phyloP scores from a whole-genome alignment of 371 early-diverging fungal genomes.

The Paramicrosporidium saccamoebae region DNA sequence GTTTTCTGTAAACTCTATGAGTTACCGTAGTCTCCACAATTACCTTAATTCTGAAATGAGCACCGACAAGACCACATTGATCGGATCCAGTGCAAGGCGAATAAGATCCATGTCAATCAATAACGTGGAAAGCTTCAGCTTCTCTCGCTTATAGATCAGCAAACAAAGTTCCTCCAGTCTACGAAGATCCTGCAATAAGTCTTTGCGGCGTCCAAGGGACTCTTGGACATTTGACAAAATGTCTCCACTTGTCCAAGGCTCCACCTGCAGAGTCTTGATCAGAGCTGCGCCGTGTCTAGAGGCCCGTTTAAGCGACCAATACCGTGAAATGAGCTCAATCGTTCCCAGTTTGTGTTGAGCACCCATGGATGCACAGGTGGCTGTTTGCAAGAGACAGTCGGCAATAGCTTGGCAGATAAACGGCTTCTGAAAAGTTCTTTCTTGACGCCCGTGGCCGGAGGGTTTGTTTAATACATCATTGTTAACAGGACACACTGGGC shows the following conservation, averaged over 20 bases:
- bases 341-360: too few species aligned
- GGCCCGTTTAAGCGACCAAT: slow-evolving; percentile 76
- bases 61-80: too few species aligned
- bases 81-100: too few species aligned
- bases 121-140: too few species aligned
- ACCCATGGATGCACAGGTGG: too few species aligned
- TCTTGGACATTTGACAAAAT: background rate
- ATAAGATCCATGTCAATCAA: too few species aligned
- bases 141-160: too few species aligned
- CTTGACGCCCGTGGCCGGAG: slow-evolving; percentile 16
- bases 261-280: slow-evolving; percentile 68
- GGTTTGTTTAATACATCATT: slow-evolving; percentile 8
- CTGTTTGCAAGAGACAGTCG: slow-evolving; percentile 20
- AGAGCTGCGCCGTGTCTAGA: slow-evolving; percentile 58
- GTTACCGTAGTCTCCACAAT: slow-evolving; percentile 14
- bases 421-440: slow-evolving; percentile 4
- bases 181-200: too few species aligned
- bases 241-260: slow-evolving; percentile 5
- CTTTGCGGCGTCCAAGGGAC: background rate
- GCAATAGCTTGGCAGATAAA: slow-evolving; percentile 8
- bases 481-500: background rate
- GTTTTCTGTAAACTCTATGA: slow-evolving; percentile 10
- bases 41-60: background rate
- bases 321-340: slow-evolving; percentile 28
- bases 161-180: too few species aligned